Percentiles rank a stretch among this genome's conserved stretches.
These are phyloP conservation scores for Ogataea paraovalis DNA, from an alignment of 805 yeast genomes.

Conservation along the genomic window DNA sequence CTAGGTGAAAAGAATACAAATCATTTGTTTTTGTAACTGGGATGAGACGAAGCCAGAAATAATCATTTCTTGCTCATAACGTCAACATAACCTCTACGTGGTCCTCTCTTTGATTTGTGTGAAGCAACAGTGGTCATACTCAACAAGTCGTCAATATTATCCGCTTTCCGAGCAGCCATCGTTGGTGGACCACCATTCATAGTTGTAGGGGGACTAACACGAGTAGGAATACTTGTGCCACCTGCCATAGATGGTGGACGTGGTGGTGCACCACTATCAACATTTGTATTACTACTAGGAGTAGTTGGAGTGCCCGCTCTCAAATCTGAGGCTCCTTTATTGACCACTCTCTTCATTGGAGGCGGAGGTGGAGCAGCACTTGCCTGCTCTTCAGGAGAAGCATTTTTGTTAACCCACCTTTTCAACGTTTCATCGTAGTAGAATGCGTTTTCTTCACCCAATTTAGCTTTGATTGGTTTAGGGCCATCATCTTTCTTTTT, in stretches of 20 bases:
- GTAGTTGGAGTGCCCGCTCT: slow-evolving; percentile 37
- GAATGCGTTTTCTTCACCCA: slow-evolving; percentile 75
- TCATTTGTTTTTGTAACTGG: too few relatives aligned
- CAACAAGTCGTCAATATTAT: slow-evolving; percentile 28
- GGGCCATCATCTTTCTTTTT: slow-evolving; percentile 51
- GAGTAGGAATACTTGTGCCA: slow-evolving; percentile 17
- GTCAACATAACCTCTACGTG: slow-evolving; percentile 59
- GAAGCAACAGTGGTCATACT: slow-evolving; percentile 33
- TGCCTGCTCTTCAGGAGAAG: slow-evolving; percentile 58
- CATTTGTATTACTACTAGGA: slow-evolving; percentile 21
- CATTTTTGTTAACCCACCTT: slow-evolving; percentile 80
- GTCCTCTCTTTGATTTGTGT: slow-evolving; percentile 49
- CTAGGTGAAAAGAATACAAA: background rate
- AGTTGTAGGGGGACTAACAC: slow-evolving; percentile 8
- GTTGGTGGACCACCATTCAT: slow-evolving; percentile 5
- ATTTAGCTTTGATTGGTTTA: slow-evolving; percentile 76
- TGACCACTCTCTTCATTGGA: slow-evolving; percentile 47
- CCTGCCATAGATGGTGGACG: slow-evolving; percentile 33
- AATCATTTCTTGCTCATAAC: slow-evolving; percentile 41
- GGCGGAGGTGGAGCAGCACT: slow-evolving; percentile 61
- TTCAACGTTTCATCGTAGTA: slow-evolving; percentile 78
- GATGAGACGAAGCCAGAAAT: background rate
- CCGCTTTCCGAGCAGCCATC: slow-evolving; percentile 17
- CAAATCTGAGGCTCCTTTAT: slow-evolving; percentile 28
- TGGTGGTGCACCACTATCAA: slow-evolving; percentile 15